Conservation (phyloP, 2,329 filamentous ascomycete genomes). For the Ceratocystis cacaofunesta region DNA sequence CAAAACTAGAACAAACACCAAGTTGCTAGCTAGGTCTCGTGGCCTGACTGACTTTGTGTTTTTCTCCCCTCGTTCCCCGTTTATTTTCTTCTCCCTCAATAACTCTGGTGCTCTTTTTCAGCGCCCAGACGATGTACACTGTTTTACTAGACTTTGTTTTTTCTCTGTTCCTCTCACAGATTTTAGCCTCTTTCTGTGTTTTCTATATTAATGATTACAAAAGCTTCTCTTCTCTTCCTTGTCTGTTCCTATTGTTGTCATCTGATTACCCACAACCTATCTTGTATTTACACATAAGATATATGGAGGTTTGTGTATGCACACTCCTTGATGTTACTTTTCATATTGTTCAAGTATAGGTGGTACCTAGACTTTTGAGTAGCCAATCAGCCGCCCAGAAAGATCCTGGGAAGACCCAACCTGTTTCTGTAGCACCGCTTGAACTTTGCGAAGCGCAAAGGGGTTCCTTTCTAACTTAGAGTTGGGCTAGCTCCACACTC, state of each 20-base stretch:
- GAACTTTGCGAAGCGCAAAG: not conserved
- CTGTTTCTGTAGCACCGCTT: conserved; percentile 1
- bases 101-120: not conserved
- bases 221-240: not conserved
- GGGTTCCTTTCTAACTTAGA: not conserved
- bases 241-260: not conserved
- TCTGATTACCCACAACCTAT: no score
- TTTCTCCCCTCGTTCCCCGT: no score
- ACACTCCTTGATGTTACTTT: not conserved
- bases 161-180: not conserved
- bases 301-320: no score
- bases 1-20: not conserved
- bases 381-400: not conserved
- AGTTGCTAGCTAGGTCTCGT: not conserved
- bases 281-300: no score
- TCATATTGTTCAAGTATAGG: not conserved
- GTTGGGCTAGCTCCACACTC: not conserved
- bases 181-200: not conserved
- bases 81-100: not conserved
- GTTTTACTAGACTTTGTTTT: conserved; percentile 2
- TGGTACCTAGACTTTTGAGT: not conserved
- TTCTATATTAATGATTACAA: not conserved
- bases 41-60: not conserved
- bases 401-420: not conserved
- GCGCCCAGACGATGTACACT: conserved; percentile 6